phyloP scores from a whole-genome alignment of 176 grass and related monocot genomes.

The Guadua angustifolia region DNA sequence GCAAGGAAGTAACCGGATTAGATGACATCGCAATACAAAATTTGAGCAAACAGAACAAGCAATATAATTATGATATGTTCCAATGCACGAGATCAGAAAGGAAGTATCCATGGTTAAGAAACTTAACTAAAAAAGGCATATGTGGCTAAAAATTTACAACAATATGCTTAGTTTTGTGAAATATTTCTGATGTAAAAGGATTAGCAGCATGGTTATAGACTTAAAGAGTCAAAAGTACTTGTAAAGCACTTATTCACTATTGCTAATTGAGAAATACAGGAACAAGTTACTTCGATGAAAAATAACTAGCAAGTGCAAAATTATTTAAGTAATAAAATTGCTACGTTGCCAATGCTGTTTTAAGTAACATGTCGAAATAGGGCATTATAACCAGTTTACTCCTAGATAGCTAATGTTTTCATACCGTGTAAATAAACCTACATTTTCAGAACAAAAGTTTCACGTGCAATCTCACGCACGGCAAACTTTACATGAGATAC shows the following conservation, averaged over 20 bases:
- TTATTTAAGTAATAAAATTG: not conserved
- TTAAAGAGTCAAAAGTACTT: conserved; percentile 3
- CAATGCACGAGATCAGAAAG: not conserved
- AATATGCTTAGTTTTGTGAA: conserved; percentile 22
- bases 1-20: not conserved
- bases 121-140: not conserved
- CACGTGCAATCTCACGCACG: not conserved
- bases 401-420: not conserved
- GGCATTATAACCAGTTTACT: not conserved
- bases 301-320: conserved; percentile 14
- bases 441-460: conserved; percentile 1
- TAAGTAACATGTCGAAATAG: not conserved
- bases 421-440: not conserved
- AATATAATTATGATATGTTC: not conserved
- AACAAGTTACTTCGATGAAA: not conserved
- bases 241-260: not conserved
- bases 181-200: not conserved
- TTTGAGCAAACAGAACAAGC: not conserved
- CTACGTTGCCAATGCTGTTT: not conserved
- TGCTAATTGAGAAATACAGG: conserved; percentile 10
- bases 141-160: not conserved
- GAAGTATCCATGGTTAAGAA: not conserved
- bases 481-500: conserved; percentile 32
- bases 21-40: not conserved
- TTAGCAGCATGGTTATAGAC: not conserved